Evolutionary conservation across 306 rosid genomes (phyloP), one percentile per base, ranked within the genome.

Genomic region (Aeschynomene evenia): DNA sequence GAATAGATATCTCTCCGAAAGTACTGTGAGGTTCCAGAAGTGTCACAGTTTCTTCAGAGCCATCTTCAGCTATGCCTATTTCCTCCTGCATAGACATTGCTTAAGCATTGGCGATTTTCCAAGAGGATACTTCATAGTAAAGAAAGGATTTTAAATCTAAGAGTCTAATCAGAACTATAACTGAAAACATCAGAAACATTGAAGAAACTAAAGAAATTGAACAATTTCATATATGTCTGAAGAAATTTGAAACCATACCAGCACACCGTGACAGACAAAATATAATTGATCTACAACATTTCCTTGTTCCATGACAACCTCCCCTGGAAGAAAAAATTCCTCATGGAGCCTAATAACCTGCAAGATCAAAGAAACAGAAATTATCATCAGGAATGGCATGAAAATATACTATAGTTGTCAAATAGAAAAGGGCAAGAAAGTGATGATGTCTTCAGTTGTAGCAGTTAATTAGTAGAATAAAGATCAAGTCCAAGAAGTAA

Each of bases 251-350:
- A 84, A 66, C 40, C 84, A 63, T 94, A 94, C 99, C 99, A 94
- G 79, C 67, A 33, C 55, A 64, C 97, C 99, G 55, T 91, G 87
- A 69, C 96, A 94, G 72, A 94, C 91, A 74, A 94, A 91, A 78
- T 94, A 94, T 46, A 94, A 87, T 84, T 94, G 99, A 84, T 91
- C 99, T 19, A 94, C 91, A 12, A 73, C 99, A 50, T 84, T 85
- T 78, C 96, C 99, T 69, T 86, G 95, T 66, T 94, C 95, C 92
- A 91, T 72, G 67, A 94, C 73, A 76, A 88, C 89, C 81, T 94
- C 97, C 66, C 99, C 97, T 4, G 97, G 97, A 53, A 94, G 95
- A 79, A 91, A 94, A 80, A 94, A 94, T 76, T 94, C 99, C 82
- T 94, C 99, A 46, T 94, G 97, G 51, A 91, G 79, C 82, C 77